Evolutionary conservation across 2,329 filamentous ascomycete species (phyloP).

Genomic region (Xenosphaeropsis pyriputrescens): DNA sequence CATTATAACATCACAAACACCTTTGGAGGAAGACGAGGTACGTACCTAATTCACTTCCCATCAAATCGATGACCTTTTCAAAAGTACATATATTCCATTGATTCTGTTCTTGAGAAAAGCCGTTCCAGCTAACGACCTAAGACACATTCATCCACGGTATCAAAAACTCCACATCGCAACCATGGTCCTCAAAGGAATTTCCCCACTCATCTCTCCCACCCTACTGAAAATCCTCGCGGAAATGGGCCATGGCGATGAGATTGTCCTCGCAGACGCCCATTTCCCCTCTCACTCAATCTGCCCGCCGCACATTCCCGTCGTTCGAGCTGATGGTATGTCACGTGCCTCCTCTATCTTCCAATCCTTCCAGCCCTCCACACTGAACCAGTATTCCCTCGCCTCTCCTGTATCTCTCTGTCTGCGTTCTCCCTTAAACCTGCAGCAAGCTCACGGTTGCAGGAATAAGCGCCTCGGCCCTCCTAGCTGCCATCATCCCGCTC

Average conservation of each 20-base stretch:
- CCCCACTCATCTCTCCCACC: constrained; percentile 4
- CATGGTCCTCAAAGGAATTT: constrained; percentile 6
- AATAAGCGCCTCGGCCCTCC: constrained; percentile 3
- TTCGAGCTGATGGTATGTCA: constrained; percentile 2
- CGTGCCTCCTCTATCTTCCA: not conserved
- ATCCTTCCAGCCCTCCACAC: not conserved
- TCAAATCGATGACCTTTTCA: no score
- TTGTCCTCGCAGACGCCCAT: constrained; percentile 5
- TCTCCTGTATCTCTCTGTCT: no score
- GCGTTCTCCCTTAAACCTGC: no score
- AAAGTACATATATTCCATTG: no score
- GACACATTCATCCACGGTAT: no score
- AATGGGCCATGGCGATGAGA: constrained; percentile 6
- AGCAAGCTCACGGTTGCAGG: not conserved
- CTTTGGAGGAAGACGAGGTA: no score
- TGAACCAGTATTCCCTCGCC: not conserved
- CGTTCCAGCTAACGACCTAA: no score
- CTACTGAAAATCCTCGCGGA: constrained; percentile 4
- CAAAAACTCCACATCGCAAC: not conserved
- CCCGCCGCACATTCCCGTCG: constrained; percentile 1
- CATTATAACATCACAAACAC: no score
- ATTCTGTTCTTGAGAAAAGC: no score
- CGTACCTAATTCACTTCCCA: no score
- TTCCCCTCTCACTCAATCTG: constrained; percentile 3
- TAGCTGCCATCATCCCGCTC: constrained; percentile 2